These are phyloP conservation scores for Kwoniella botswanensis DNA, from an alignment of 768 basidiomycete genomes.

Conservation along the genomic window DNA sequence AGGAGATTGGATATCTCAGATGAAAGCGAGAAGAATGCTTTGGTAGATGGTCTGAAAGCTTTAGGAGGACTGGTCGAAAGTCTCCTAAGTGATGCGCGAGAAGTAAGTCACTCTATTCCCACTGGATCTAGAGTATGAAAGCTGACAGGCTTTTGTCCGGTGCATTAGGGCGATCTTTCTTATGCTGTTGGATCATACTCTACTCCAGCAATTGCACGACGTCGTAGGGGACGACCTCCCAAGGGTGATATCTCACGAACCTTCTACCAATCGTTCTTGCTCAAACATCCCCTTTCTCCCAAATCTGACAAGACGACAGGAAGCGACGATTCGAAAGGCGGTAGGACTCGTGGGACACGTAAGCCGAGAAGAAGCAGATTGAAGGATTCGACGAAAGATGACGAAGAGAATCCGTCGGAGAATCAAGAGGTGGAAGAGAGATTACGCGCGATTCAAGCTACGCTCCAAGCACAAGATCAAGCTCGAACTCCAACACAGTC, in stretches of 20 bases:
- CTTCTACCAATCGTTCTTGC: conserved; percentile 32
- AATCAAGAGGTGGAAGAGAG: not conserved
- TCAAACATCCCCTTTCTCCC: conserved; percentile 12
- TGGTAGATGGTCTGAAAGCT: conserved; percentile 29
- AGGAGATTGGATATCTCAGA: conserved; percentile 21
- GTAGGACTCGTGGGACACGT: not conserved
- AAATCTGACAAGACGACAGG: not conserved
- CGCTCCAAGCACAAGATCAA: not conserved
- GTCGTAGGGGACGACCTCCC: conserved; percentile 47
- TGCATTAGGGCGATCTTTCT: conserved; percentile 12
- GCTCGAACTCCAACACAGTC: not conserved
- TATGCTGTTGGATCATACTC: conserved; percentile 33
- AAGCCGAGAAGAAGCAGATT: conserved; percentile 7
- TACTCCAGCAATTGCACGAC: conserved; percentile 45
- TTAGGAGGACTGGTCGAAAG: conserved; percentile 37
- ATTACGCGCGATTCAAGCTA: not conserved
- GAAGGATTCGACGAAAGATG: not conserved
- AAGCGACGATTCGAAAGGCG: not conserved
- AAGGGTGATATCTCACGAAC: conserved; percentile 28
- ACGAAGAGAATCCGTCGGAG: not conserved
- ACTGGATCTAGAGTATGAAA: no score
- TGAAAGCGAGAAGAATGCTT: conserved; percentile 30
- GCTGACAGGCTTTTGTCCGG: not conserved
- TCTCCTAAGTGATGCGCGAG: conserved; percentile 26
- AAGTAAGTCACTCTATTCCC: conserved; percentile 20